Conservation (phyloP, 805 yeast species). For the Cyberlindnera mrakii region DNA sequence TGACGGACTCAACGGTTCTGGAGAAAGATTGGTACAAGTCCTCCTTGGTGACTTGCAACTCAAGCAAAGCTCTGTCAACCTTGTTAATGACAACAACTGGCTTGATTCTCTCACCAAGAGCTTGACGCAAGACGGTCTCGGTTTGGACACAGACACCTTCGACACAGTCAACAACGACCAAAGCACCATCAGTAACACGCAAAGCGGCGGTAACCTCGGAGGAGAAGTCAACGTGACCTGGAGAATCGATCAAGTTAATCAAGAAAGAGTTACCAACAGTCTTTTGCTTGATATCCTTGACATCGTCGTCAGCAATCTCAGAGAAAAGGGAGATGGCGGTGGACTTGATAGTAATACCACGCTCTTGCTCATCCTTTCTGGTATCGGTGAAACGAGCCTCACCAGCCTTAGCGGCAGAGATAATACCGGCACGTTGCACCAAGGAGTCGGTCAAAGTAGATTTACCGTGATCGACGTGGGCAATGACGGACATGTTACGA, state of each 20-base stretch:
- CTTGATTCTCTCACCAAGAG: constrained; percentile 98
- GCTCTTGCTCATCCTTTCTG: constrained; percentile 99
- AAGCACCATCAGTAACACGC: constrained; percentile 99
- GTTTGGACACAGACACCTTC: constrained; percentile 99
- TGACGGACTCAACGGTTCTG: constrained; percentile 98
- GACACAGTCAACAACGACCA: constrained; percentile 97
- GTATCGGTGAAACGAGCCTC: constrained; percentile 99
- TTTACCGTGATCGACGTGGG: constrained; percentile 99
- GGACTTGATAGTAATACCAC: constrained; percentile 99
- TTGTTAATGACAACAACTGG: constrained; percentile 98
- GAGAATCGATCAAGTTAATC: constrained; percentile 97
- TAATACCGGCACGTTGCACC: constrained; percentile 99
- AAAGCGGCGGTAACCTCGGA: constrained; percentile 99
- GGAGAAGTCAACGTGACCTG: constrained; percentile 99
- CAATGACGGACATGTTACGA: constrained; percentile 99
- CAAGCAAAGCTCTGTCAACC: constrained; percentile 99
- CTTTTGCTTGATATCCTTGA: constrained; percentile 83
- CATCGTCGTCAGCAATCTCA: constrained; percentile 81
- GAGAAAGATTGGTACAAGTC: constrained; percentile 97
- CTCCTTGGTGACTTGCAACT: constrained; percentile 98
- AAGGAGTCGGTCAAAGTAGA: constrained; percentile 98
- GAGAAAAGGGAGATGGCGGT: constrained; percentile 97
- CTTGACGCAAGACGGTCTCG: constrained; percentile 98
- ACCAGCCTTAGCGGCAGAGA: constrained; percentile 99
- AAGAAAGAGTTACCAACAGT: constrained; percentile 86